A percentile compares a stretch with the other conserved stretches of the same genome.
These are phyloP conservation scores for Leptomonas pyrrhocoris DNA, from an alignment of 208 protist genomes.

Conservation along the genomic window DNA sequence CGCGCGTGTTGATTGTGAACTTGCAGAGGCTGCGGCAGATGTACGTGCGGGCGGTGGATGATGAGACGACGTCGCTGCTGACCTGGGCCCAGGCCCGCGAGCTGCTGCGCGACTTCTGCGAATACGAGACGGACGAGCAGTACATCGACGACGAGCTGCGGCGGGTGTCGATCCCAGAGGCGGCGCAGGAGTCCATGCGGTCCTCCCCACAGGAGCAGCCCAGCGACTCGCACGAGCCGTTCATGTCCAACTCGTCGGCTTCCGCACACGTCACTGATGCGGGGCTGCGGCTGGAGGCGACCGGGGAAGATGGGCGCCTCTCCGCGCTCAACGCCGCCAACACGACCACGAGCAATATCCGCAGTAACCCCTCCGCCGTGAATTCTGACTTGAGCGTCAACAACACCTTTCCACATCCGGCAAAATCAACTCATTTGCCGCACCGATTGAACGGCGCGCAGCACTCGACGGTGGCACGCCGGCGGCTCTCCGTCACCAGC, in stretches of 20 bases:
- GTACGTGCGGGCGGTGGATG: conserved; percentile 56
- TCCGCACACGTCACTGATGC: neutral
- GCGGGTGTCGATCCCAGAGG: conserved; percentile 2
- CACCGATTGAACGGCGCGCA: neutral
- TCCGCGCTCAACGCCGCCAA: neutral
- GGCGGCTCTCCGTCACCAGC: conserved; percentile 8
- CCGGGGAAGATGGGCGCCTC: neutral
- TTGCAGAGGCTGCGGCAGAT: conserved; percentile 74
- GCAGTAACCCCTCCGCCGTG: neutral
- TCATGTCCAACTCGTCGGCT: neutral
- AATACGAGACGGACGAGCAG: conserved; percentile 73
- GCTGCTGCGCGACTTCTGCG: conserved; percentile 79
- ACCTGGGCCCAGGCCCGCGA: conserved; percentile 39
- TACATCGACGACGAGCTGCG: conserved; percentile 40
- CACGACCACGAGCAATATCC: neutral
- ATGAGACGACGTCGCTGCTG: conserved; percentile 48
- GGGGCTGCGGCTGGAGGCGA: neutral
- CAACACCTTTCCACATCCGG: neutral
- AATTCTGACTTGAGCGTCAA: neutral
- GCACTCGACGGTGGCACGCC: conserved; percentile 11
- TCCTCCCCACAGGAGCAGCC: conserved; percentile 1
- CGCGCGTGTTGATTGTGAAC: conserved; percentile 72
- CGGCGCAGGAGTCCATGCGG: neutral
- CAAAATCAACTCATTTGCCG: no score
- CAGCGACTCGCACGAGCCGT: conserved; percentile 1